These are phyloP conservation scores for Thyridium curvatum DNA, from an alignment of 2,329 filamentous ascomycete species.

Conservation along the genomic window DNA sequence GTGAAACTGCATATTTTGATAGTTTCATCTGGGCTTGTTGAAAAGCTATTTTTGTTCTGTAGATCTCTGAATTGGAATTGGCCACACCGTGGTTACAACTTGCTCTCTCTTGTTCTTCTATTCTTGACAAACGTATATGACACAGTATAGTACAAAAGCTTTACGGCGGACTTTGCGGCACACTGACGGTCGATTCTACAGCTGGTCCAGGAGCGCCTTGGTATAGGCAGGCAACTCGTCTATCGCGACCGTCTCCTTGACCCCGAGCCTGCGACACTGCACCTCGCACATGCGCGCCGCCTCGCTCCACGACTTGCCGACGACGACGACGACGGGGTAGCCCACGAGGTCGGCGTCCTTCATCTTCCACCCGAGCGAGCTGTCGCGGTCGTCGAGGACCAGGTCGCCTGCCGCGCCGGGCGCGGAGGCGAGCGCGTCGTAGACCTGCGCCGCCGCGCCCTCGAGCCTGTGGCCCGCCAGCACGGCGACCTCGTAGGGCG, in stretches of 20 bases:
- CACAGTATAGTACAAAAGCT: too few relatives aligned
- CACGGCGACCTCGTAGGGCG: constrained; percentile 74
- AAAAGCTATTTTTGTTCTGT: too few relatives aligned
- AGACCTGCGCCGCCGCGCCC: constrained; percentile 49
- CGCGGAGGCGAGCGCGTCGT: constrained; percentile 48
- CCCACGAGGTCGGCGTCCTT: constrained; percentile 85
- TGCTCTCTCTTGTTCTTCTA: too few relatives aligned
- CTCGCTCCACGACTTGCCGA: constrained; percentile 68
- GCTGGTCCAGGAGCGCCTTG: constrained; percentile 35
- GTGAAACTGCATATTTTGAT: too few relatives aligned
- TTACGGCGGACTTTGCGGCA: not conserved
- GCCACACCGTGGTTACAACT: too few relatives aligned
- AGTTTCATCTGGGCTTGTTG: too few relatives aligned
- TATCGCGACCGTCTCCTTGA: constrained; percentile 53
- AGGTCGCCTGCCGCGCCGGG: constrained; percentile 44
- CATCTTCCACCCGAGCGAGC: constrained; percentile 73
- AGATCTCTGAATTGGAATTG: too few relatives aligned
- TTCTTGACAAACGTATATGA: too few relatives aligned
- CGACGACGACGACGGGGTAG: constrained; percentile 74
- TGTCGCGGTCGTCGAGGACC: constrained; percentile 64
- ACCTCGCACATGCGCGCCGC: constrained; percentile 60
- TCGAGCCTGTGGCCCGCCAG: constrained; percentile 44
- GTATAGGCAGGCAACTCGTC: constrained; percentile 42
- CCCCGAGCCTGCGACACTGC: constrained; percentile 63
- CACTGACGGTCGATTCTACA: constrained; percentile 34